These are phyloP conservation scores for Boletus speciosus DNA, from an alignment of 768 basidiomycete genomes.

Conservation along the genomic window DNA sequence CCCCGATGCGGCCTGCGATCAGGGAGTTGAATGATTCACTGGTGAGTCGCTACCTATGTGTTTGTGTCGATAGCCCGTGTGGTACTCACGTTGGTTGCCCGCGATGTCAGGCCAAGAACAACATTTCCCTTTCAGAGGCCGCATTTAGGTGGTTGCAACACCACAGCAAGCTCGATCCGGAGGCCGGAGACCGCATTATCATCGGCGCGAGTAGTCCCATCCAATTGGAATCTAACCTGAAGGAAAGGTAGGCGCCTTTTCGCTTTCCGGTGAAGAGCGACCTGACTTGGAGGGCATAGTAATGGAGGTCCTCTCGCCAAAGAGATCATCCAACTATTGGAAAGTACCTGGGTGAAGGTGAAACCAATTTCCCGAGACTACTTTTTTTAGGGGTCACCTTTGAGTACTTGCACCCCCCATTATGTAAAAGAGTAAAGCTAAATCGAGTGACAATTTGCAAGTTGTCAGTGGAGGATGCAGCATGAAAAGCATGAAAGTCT, in stretches of 20 bases:
- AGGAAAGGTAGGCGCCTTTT: slow-evolving; percentile 4
- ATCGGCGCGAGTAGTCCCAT: slow-evolving; percentile 35
- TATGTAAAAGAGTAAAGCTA: no score
- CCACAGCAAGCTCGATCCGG: slow-evolving; percentile 16
- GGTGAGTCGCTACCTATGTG: background rate
- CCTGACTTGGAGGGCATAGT: background rate
- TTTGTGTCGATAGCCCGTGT: background rate
- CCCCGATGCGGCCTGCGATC: slow-evolving; percentile 12
- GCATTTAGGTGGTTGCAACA: slow-evolving; percentile 24
- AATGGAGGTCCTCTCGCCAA: slow-evolving; percentile 1
- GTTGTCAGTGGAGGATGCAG: background rate
- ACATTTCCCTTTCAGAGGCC: slow-evolving; percentile 8
- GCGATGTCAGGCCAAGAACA: slow-evolving; percentile 9
- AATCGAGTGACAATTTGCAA: background rate
- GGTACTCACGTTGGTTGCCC: background rate
- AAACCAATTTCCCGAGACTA: slow-evolving; percentile 4
- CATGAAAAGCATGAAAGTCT: background rate
- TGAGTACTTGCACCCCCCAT: background rate
- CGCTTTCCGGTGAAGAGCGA: background rate
- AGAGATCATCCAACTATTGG: background rate
- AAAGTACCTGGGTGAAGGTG: slow-evolving; percentile 6
- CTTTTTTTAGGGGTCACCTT: background rate
- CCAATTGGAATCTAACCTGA: slow-evolving; percentile 33
- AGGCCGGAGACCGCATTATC: slow-evolving; percentile 27
- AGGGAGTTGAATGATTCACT: slow-evolving; percentile 15